Percentiles rank a stretch among this genome's conserved stretches.
Evolutionary conservation across 805 yeast genomes (phyloP).

Genomic region (Kodamaea lidongshanica): DNA sequence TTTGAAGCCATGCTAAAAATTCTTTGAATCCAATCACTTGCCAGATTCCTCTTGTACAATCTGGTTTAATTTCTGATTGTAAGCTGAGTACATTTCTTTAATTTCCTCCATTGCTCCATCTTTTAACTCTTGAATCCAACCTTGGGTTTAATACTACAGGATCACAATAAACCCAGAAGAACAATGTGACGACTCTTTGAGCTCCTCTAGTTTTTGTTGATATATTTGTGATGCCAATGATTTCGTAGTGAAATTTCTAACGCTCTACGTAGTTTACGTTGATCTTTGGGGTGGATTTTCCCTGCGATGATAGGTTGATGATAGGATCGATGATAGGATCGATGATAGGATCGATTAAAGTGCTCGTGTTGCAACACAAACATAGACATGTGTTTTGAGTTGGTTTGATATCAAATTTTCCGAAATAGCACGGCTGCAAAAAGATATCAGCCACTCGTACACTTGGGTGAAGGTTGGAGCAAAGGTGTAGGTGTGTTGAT

Average conservation of each 20-base stretch:
- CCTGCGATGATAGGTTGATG: slow-evolving; percentile 65
- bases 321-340: no score
- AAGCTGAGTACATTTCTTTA: slow-evolving; percentile 47
- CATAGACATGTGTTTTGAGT: no score
- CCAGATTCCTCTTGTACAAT: slow-evolving; percentile 73
- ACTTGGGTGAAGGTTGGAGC: no score
- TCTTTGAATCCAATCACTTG: slow-evolving; percentile 94
- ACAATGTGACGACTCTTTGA: slow-evolving; percentile 49
- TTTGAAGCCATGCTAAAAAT: slow-evolving; percentile 61
- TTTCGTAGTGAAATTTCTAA: slow-evolving; percentile 69
- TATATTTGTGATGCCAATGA: slow-evolving; percentile 66
- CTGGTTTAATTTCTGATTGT: slow-evolving; percentile 37
- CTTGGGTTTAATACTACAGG: slow-evolving; percentile 51
- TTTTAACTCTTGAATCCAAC: slow-evolving; percentile 73
- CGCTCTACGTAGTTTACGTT: slow-evolving; percentile 70
- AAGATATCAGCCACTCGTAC: no score
- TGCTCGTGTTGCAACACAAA: no score
- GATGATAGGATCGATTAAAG: no score
- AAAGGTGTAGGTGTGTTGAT: no score
- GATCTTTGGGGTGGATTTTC: slow-evolving; percentile 90
- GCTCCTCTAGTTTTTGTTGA: slow-evolving; percentile 45
- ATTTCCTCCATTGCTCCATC: slow-evolving; percentile 70
- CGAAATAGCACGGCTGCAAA: no score
- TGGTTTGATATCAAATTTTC: no score
- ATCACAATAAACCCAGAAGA: slow-evolving; percentile 79